Conservation (phyloP, 1,139 yeast species). For the Spathaspora jeffriesii region DNA sequence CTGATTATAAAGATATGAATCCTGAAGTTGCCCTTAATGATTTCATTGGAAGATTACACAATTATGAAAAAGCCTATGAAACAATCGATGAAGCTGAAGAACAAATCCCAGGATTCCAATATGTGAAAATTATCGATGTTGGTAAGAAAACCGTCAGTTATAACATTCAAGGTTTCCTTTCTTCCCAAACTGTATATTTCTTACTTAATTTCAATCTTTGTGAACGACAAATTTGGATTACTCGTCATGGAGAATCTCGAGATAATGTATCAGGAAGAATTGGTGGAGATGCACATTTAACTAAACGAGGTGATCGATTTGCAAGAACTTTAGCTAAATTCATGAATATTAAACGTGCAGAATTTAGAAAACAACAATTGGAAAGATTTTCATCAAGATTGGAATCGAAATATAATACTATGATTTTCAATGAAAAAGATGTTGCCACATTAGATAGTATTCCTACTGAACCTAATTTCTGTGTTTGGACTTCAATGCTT, state of each 20-base stretch:
- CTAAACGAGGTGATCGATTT: constrained; percentile 77
- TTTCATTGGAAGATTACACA: constrained; percentile 76
- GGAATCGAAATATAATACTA: constrained; percentile 38
- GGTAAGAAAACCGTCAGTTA: constrained; percentile 93
- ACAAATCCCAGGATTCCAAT: constrained; percentile 63
- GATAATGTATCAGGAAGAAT: constrained; percentile 84
- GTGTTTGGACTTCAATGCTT: constrained; percentile 94
- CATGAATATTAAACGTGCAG: constrained; percentile 69
- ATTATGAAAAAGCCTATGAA: constrained; percentile 89
- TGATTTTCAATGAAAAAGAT: constrained; percentile 24
- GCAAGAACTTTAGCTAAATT: constrained; percentile 72
- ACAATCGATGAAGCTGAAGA: constrained; percentile 83
- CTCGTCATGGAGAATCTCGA: constrained; percentile 90
- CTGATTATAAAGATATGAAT: constrained; percentile 89
- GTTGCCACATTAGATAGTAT: constrained; percentile 31
- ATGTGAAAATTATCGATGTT: constrained; percentile 94
- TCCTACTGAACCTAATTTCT: constrained; percentile 68
- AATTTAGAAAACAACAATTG: constrained; percentile 67
- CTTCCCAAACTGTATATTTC: constrained; percentile 92
- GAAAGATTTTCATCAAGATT: constrained; percentile 48
- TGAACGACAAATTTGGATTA: constrained; percentile 93
- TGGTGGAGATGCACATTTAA: constrained; percentile 87
- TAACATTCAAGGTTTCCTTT: constrained; percentile 87
- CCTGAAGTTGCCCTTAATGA: constrained; percentile 78
- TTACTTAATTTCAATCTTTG: constrained; percentile 85